These are phyloP conservation scores for Pseudomassariella vexata DNA, from an alignment of 2,329 filamentous ascomycete genomes.

Conservation along the genomic window DNA sequence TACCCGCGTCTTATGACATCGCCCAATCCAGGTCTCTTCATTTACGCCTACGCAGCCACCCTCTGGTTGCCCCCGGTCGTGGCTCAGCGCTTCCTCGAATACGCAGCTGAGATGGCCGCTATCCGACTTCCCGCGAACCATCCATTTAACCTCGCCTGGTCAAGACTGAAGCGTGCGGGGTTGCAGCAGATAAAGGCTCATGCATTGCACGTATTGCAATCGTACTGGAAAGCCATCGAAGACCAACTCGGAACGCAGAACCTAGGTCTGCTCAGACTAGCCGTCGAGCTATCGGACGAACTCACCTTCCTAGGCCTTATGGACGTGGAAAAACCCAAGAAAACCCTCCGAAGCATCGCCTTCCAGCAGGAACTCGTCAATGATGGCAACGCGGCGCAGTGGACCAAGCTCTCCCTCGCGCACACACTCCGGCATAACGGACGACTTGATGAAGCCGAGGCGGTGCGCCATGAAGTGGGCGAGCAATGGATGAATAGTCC, in stretches of 20 bases:
- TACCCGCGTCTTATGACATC: constrained; percentile 2
- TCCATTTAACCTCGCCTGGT: not conserved
- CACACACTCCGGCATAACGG: no score
- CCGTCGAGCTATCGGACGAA: constrained; percentile 3
- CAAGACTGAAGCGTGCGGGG: not conserved
- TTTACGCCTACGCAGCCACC: constrained; percentile 1
- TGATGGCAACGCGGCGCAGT: no score
- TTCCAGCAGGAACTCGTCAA: no score
- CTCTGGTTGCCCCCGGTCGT: constrained; percentile 1
- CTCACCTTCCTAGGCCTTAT: constrained; percentile 3
- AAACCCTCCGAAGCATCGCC: no score
- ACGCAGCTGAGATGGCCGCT: constrained; percentile 5
- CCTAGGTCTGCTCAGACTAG: constrained; percentile 1
- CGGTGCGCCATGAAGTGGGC: no score
- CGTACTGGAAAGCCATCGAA: constrained; percentile 1
- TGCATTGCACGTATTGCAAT: constrained; percentile 2
- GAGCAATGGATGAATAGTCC: no score
- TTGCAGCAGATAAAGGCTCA: not conserved
- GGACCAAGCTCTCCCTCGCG: no score
- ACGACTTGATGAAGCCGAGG: no score
- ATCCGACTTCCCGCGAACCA: constrained; percentile 3
- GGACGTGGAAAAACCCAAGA: no score
- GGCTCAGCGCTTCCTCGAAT: constrained; percentile 2
- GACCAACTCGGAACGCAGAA: constrained; percentile 2
- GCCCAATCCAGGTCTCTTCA: constrained; percentile 3